Conservation (phyloP, 2,329 filamentous ascomycete genomes). For the Leptographium flavum region DNA sequence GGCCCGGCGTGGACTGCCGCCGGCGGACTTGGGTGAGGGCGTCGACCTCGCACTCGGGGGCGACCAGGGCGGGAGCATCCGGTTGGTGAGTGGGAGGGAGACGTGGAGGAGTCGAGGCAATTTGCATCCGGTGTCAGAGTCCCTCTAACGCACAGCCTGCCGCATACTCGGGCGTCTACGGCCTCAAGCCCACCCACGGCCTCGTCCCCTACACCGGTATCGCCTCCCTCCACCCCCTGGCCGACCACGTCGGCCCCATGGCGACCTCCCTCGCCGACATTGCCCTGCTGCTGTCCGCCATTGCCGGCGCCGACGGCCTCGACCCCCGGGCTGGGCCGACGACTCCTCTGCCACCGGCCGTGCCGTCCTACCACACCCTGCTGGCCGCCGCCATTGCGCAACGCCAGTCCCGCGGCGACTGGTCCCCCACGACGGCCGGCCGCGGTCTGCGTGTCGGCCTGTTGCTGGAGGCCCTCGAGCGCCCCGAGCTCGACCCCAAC, state of each 20-base stretch:
- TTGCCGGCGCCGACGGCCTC: conserved; percentile 34
- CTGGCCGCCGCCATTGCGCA: conserved; percentile 14
- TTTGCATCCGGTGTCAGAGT: too few relatives aligned
- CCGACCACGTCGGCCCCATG: conserved; percentile 32
- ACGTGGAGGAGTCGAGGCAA: too few relatives aligned
- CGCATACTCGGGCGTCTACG: conserved; percentile 25
- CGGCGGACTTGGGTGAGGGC: conserved; percentile 25
- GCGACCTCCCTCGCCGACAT: conserved; percentile 26
- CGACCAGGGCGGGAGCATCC: conserved; percentile 61
- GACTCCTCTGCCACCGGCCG: conserved; percentile 19
- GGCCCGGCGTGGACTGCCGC: conserved; percentile 41
- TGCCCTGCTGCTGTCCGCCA: conserved; percentile 22
- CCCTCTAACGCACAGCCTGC: conserved; percentile 15
- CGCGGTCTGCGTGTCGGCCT: conserved; percentile 29
- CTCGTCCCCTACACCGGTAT: conserved; percentile 36
- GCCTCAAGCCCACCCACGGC: conserved; percentile 32
- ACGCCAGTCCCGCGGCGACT: conserved; percentile 10
- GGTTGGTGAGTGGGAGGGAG: conserved; percentile 38
- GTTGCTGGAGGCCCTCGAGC: conserved; percentile 27
- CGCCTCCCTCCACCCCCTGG: conserved; percentile 22
- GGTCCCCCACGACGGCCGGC: conserved; percentile 16
- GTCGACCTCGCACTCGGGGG: conserved; percentile 29
- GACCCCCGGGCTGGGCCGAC: conserved; percentile 26
- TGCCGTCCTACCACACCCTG: conserved; percentile 18
- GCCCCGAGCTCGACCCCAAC: conserved; percentile 21